Evolutionary conservation across 2,329 filamentous ascomycete species (phyloP).

Genomic region (Colletotrichum sp.): DNA sequence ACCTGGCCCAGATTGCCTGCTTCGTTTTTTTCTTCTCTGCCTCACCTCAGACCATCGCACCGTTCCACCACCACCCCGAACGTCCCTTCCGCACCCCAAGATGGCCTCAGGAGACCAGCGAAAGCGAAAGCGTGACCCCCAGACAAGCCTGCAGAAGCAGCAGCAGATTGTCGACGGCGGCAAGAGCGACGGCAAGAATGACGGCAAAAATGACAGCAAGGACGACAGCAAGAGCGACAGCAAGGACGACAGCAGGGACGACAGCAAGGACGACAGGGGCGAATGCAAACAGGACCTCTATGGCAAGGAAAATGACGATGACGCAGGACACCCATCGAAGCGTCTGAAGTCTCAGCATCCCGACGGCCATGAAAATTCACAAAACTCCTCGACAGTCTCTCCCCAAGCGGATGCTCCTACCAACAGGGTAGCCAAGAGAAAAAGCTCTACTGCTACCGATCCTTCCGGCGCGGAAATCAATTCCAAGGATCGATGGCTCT

Average conservation of each 20-base stretch:
- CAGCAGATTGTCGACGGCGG: neutral
- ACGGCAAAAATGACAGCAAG: no score
- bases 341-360: neutral
- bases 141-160: no score
- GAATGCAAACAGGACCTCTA: neutral
- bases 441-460: no score
- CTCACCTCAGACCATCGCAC: no score
- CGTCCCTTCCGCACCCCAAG: neutral
- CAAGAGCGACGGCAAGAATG: no score
- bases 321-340: neutral
- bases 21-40: neutral
- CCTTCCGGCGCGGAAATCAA: neutral
- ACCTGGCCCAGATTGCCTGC: neutral
- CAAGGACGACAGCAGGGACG: no score
- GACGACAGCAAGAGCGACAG: no score
- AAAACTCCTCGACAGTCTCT: rapidly evolving
- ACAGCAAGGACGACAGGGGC: no score
- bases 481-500: neutral
- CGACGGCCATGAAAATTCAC: rapidly evolving
- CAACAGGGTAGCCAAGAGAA: no score
- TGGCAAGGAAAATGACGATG: neutral
- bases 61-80: no score
- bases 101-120: neutral
- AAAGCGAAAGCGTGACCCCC: neutral
- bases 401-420: neutral